These are phyloP conservation scores for Mitragyna speciosa DNA, from an alignment of 257 asterid genomes.

Conservation along the genomic window DNA sequence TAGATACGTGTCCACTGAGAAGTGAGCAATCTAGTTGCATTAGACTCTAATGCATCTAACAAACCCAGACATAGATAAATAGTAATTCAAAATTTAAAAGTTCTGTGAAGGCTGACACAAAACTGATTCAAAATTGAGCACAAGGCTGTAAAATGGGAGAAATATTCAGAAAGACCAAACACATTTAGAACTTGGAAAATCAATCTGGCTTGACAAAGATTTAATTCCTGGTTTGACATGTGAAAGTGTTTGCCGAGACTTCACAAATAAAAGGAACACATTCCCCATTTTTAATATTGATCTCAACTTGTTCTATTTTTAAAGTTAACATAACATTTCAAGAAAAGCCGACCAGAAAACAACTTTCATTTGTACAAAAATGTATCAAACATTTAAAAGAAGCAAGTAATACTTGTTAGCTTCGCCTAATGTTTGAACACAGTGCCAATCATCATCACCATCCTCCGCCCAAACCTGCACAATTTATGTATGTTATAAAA, in stretches of 20 bases:
- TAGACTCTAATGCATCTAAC: slow-evolving; percentile 10
- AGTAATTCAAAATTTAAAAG: neutral
- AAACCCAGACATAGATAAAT: neutral
- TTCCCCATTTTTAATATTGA: neutral
- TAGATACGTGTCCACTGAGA: slow-evolving; percentile 82
- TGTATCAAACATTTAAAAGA: neutral
- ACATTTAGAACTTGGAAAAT: neutral
- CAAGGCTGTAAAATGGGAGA: neutral
- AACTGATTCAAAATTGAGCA: neutral
- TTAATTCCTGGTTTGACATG: neutral
- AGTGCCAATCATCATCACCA: slow-evolving; percentile 76
- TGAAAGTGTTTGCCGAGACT: neutral
- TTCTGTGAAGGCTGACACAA: neutral
- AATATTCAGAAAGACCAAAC: neutral
- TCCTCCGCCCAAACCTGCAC: slow-evolving; percentile 82
- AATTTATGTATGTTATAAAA: slow-evolving; percentile 1
- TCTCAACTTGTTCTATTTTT: neutral
- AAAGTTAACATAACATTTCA: neutral
- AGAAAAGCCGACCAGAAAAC: neutral
- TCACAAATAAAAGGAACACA: neutral
- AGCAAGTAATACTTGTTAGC: slow-evolving; percentile 48
- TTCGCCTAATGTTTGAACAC: slow-evolving; percentile 75
- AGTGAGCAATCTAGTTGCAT: slow-evolving; percentile 4
- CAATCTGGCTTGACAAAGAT: neutral
- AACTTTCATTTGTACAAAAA: neutral